These are phyloP conservation scores for Xylaria nigripes DNA, from an alignment of 495 filamentous ascomycete species.

Conservation along the genomic window DNA sequence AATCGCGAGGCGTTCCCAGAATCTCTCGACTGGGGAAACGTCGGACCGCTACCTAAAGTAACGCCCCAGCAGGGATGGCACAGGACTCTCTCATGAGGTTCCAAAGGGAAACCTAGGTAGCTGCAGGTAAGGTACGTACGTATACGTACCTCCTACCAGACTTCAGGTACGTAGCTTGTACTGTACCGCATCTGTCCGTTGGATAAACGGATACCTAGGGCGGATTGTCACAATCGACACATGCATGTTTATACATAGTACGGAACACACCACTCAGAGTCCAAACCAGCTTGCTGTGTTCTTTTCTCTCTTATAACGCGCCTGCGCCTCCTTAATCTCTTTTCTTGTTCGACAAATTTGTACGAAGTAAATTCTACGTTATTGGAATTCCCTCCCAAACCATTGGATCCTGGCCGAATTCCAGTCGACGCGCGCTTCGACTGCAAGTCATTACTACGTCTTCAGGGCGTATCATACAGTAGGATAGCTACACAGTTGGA, in stretches of 20 bases:
- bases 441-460: slow-evolving; percentile 11
- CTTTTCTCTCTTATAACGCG: not conserved
- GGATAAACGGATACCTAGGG: not conserved
- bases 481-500: not conserved
- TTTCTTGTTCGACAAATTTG: not conserved
- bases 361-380: not conserved
- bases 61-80: not conserved
- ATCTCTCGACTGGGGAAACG: slow-evolving; percentile 17
- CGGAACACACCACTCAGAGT: no score
- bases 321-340: not conserved
- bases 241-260: not conserved
- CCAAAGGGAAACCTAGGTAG: slow-evolving; percentile 24
- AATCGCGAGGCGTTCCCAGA: not conserved
- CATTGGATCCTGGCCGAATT: not conserved
- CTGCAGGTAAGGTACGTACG: slow-evolving; percentile 1
- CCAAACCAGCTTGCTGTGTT: slow-evolving; percentile 2
- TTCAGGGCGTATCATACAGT: slow-evolving; percentile 4
- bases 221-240: not conserved
- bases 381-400: not conserved
- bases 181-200: slow-evolving; percentile 7
- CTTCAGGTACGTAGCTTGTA: not conserved
- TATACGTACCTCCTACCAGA: no score
- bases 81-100: no score
- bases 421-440: not conserved
- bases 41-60: slow-evolving; percentile 18